Evolutionary conservation across 2,329 filamentous ascomycete species (phyloP).

Genomic region (Pezicula radicicola): DNA sequence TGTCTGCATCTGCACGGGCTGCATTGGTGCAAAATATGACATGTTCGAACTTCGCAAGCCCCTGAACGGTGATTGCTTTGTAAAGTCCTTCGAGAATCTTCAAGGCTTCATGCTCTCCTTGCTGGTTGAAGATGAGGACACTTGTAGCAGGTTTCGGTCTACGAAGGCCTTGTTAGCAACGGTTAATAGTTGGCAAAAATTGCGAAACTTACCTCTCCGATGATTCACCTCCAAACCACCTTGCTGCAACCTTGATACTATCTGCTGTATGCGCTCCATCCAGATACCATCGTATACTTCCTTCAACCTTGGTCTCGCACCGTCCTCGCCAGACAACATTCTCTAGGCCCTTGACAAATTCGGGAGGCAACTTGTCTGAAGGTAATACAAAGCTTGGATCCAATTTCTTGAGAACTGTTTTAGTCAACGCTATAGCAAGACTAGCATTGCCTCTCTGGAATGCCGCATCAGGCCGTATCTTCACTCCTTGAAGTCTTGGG

Average conservation of each 20-base stretch:
- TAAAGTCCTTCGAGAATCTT: constrained; percentile 50
- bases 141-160: constrained; percentile 32
- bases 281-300: constrained; percentile 74
- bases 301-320: constrained; percentile 60
- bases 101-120: constrained; percentile 42
- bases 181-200: constrained; percentile 11
- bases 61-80: constrained; percentile 43
- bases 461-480: constrained; percentile 46
- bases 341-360: constrained; percentile 72
- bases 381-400: constrained; percentile 24
- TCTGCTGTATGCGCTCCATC: constrained; percentile 93
- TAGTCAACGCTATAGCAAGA: constrained; percentile 48
- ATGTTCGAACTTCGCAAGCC: constrained; percentile 56
- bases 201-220: constrained; percentile 15
- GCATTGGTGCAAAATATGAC: constrained; percentile 81
- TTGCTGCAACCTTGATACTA: constrained; percentile 76
- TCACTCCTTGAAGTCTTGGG: constrained; percentile 38
- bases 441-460: constrained; percentile 61
- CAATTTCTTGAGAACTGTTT: constrained; percentile 44
- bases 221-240: constrained; percentile 69
- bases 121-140: constrained; percentile 86
- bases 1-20: constrained; percentile 53
- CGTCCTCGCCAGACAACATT: constrained; percentile 75
- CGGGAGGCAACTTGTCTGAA: constrained; percentile 45
- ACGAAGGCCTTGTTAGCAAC: neutral